Evolutionary conservation across 2,329 filamentous ascomycete species (phyloP).

Genomic region (Metarhizium guizhouense): DNA sequence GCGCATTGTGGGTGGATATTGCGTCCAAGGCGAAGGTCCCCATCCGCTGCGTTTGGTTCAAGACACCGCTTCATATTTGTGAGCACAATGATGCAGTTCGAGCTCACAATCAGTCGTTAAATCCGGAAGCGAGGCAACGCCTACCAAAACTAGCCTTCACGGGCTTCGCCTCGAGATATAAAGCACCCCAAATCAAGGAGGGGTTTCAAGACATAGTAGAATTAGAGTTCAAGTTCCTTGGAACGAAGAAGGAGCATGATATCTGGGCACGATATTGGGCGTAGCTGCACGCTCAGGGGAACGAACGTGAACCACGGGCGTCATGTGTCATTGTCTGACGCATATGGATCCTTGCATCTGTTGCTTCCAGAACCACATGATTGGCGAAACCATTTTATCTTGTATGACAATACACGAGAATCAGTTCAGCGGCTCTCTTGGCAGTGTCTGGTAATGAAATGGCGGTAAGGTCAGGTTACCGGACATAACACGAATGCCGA

Average conservation of each 20-base stretch:
- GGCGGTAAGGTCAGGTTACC: background rate
- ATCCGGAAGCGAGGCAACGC: constrained; percentile 68
- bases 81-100: constrained; percentile 86
- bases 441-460: background rate
- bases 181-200: constrained; percentile 62
- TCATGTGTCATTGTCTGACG: background rate
- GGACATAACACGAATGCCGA: background rate
- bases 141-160: constrained; percentile 76
- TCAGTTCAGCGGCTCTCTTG: background rate
- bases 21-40: constrained; percentile 62
- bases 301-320: background rate
- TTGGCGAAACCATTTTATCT: background rate
- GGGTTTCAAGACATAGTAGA: constrained; percentile 75
- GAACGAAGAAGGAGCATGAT: constrained; percentile 56
- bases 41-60: constrained; percentile 81
- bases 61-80: constrained; percentile 57
- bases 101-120: constrained; percentile 61
- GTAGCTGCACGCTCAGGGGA: constrained; percentile 23
- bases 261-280: constrained; percentile 76
- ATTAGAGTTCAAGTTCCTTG: constrained; percentile 68
- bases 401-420: background rate
- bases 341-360: background rate
- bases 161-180: constrained; percentile 64
- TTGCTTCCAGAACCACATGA: background rate
- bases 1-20: constrained; percentile 69